Conservation (phyloP, 2,329 filamentous ascomycete species). For the Fusarium nisikadoi region DNA sequence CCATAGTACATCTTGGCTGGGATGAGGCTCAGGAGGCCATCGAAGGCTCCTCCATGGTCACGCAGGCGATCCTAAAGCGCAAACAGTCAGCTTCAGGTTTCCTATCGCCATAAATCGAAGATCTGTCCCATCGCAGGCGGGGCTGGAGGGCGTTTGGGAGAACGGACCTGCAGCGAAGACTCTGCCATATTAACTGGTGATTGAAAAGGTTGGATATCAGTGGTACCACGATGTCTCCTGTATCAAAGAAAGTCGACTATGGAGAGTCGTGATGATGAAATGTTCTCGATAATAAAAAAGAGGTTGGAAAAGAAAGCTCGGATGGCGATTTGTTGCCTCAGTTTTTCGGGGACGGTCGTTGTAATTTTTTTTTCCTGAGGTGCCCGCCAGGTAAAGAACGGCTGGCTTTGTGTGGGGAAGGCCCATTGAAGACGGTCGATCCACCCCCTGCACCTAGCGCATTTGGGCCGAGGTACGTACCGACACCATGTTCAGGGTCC, state of each 20-base stretch:
- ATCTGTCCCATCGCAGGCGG: conserved; percentile 38
- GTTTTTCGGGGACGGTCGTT: conserved; percentile 32
- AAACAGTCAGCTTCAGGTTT: conserved; percentile 37
- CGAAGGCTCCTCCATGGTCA: conserved; percentile 78
- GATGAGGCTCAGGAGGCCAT: conserved; percentile 86
- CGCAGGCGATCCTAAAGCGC: conserved; percentile 63
- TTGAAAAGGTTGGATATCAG: neutral
- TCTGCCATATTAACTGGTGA: conserved; percentile 53
- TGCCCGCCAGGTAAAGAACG: conserved; percentile 2
- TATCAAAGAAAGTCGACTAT: neutral
- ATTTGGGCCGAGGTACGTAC: conserved; percentile 10
- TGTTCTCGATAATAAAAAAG: conserved; percentile 16
- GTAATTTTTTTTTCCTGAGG: conserved; percentile 37
- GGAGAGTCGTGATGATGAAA: neutral
- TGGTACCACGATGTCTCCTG: neutral
- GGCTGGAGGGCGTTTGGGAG: conserved; percentile 39
- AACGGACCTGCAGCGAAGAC: conserved; percentile 59
- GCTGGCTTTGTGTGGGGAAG: conserved; percentile 33
- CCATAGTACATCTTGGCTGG: conserved; percentile 92
- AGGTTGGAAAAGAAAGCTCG: conserved; percentile 37
- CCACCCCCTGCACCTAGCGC: conserved; percentile 30
- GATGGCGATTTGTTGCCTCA: conserved; percentile 36
- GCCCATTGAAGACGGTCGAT: conserved; percentile 15
- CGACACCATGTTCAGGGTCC: conserved; percentile 17
- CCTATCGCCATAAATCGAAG: conserved; percentile 13